phyloP scores from a whole-genome alignment of 2,329 filamentous ascomycete genomes.

The Corniculantispora saksenae region DNA sequence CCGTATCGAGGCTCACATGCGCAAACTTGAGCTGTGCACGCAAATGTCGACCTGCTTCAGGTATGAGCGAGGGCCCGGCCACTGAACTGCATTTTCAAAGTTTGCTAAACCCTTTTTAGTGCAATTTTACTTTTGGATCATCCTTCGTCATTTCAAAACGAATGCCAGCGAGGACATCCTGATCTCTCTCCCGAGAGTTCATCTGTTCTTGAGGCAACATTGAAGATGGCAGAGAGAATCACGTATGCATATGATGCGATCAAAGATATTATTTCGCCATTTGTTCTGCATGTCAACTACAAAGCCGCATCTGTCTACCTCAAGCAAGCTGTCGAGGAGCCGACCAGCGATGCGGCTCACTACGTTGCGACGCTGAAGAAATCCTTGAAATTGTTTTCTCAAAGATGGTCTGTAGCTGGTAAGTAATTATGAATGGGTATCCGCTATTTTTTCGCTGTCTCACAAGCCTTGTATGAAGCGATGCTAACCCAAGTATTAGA shows the following conservation, averaged over 20 bases:
- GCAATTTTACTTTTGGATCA: slow-evolving; percentile 13
- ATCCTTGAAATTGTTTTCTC: background rate
- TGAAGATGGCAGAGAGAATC: slow-evolving; percentile 11
- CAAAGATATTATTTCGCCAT: background rate
- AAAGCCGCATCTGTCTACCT: slow-evolving; percentile 11
- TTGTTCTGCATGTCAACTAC: slow-evolving; percentile 14
- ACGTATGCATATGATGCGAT: background rate
- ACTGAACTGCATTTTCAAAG: background rate
- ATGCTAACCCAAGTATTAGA: background rate
- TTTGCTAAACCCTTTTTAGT: background rate
- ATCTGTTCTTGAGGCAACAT: background rate
- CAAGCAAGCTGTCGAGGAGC: background rate
- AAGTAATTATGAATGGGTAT: background rate
- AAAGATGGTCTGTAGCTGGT: slow-evolving; percentile 12
- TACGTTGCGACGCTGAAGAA: background rate
- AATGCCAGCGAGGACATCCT: background rate
- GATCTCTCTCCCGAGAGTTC: background rate
- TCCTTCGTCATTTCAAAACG: background rate
- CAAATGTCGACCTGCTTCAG: slow-evolving; percentile 24
- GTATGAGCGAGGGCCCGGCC: background rate
- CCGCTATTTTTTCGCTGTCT: too few relatives aligned
- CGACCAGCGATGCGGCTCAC: background rate
- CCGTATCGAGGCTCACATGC: slow-evolving; percentile 18
- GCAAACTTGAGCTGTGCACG: slow-evolving; percentile 21
- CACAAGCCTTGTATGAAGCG: background rate